These are phyloP conservation scores for Oehlia diaphana DNA, from an alignment of 192 early-diverging fungal species.

Conservation along the genomic window DNA sequence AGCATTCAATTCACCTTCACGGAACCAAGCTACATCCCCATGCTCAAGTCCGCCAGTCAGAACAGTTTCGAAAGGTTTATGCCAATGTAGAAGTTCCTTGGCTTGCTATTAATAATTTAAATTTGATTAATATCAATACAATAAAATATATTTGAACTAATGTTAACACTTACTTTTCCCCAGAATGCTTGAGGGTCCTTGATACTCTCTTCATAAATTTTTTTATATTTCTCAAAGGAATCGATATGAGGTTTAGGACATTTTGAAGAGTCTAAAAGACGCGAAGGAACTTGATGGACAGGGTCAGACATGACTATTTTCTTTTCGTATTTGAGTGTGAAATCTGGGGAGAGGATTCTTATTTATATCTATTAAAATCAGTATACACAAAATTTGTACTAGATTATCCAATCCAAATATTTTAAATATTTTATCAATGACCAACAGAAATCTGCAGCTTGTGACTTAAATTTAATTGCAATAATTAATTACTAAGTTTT, in stretches of 20 bases:
- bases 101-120: conserved; percentile 53
- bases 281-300: conserved; percentile 57
- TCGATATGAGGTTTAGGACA: conserved; percentile 70
- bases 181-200: conserved; percentile 81
- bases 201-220: conserved; percentile 78
- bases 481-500: too few species aligned
- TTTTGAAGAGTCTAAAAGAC: conserved; percentile 56
- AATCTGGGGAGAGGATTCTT: too few species aligned
- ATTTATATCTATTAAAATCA: too few species aligned
- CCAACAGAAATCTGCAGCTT: too few species aligned
- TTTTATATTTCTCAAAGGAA: conserved; percentile 77
- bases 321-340: background rate
- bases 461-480: too few species aligned
- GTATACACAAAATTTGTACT: too few species aligned
- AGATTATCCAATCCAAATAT: too few species aligned
- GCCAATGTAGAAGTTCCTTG: conserved; percentile 78
- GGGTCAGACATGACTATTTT: conserved; percentile 18
- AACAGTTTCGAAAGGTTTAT: conserved; percentile 74
- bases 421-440: too few species aligned
- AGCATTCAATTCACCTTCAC: conserved; percentile 89
- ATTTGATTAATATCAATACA: background rate
- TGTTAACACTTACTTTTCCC: conserved; percentile 58
- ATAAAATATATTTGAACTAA: background rate
- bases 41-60: conserved; percentile 70
- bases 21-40: conserved; percentile 94